These are phyloP conservation scores for Blastobotrys illinoisensis DNA, from an alignment of 1,139 yeast genomes.

Conservation along the genomic window DNA sequence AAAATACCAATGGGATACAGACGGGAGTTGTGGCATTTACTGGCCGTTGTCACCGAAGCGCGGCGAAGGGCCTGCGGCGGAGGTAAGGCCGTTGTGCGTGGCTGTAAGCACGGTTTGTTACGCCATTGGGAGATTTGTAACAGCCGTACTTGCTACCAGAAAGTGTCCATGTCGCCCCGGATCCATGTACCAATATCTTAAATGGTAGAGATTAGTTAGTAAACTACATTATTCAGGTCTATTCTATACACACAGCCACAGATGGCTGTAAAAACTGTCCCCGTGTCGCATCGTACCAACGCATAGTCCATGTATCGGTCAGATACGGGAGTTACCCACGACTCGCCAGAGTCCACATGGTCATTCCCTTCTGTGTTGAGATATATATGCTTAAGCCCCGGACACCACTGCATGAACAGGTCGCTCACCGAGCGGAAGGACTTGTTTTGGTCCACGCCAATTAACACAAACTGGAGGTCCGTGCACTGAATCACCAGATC, in stretches of 20 bases:
- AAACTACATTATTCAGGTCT: not conserved
- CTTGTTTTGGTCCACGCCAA: not conserved
- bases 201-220: not conserved
- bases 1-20: too few species aligned
- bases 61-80: too few species aligned
- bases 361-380: not conserved
- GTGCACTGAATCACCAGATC: not conserved
- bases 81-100: too few species aligned
- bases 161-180: too few species aligned
- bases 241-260: not conserved
- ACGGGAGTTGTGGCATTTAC: too few species aligned
- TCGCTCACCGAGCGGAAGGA: not conserved
- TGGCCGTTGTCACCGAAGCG: too few species aligned
- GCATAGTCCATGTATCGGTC: not conserved
- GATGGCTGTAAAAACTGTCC: not conserved
- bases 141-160: too few species aligned
- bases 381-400: not conserved
- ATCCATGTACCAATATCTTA: too few species aligned
- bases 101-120: too few species aligned
- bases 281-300: not conserved
- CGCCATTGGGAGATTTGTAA: too few species aligned
- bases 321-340: not conserved
- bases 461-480: not conserved
- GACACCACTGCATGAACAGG: not conserved
- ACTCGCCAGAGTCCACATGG: not conserved